Percentiles rank a stretch among this genome's conserved stretches.
These are phyloP conservation scores for Pistacia integerrima DNA, from an alignment of 345 rosid genomes.

Conservation along the genomic window DNA sequence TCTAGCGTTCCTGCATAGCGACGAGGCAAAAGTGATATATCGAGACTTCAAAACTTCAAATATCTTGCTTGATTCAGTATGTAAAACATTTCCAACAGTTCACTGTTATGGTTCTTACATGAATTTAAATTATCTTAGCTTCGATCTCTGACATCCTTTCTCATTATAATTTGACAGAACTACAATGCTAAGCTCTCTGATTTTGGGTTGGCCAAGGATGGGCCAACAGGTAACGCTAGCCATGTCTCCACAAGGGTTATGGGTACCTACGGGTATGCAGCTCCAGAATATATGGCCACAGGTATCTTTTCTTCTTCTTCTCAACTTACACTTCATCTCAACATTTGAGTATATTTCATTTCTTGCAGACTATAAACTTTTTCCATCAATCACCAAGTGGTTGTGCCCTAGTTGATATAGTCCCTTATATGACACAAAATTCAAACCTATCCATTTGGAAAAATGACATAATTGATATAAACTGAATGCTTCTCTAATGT, in stretches of 20 bases:
- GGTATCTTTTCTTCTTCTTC: constrained; percentile 35
- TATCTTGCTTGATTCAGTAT: constrained; percentile 77
- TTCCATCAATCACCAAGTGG: not conserved
- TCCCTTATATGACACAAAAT: not conserved
- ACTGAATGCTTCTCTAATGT: not conserved
- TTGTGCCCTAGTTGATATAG: constrained; percentile 1
- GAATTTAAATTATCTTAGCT: not conserved
- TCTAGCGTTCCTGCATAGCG: constrained; percentile 86
- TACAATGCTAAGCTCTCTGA: constrained; percentile 83
- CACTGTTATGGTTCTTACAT: not conserved
- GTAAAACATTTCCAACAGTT: not conserved
- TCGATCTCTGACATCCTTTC: constrained; percentile 16
- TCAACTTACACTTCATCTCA: not conserved
- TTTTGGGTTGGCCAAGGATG: constrained; percentile 94
- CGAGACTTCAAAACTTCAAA: constrained; percentile 91
- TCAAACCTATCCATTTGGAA: not conserved
- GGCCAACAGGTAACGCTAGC: constrained; percentile 77
- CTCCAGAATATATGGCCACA: constrained; percentile 81
- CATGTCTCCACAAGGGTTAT: constrained; percentile 88
- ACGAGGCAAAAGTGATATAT: constrained; percentile 80
- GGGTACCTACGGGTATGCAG: constrained; percentile 94
- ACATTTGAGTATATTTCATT: not conserved
- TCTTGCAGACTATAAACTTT: not conserved
- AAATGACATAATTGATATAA: not conserved
- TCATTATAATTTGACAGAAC: constrained; percentile 42